phyloP scores from a whole-genome alignment of 1,284 basidiomycete species.

The Fomitopsis palustris region DNA sequence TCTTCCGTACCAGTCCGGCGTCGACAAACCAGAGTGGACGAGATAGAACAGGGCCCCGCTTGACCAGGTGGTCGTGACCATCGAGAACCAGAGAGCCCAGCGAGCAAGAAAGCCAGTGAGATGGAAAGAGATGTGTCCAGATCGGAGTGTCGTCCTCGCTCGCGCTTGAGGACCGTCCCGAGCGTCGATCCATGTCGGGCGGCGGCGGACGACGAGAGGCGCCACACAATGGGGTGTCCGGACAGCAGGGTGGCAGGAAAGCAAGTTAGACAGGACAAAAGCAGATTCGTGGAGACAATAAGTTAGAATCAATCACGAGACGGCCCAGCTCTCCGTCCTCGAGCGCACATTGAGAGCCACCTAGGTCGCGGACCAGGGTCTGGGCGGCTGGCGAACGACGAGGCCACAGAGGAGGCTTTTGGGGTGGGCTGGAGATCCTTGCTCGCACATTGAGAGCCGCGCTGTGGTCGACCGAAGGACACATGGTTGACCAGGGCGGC shows the following conservation, averaged over 20 bases:
- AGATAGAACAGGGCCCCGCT: too few species aligned
- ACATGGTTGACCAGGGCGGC: neutral
- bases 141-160: neutral
- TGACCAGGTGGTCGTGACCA: too few species aligned
- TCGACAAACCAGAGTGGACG: too few species aligned
- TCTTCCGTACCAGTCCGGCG: too few species aligned
- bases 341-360: slow-evolving; percentile 1
- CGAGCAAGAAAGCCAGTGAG: too few species aligned
- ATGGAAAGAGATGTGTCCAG: neutral
- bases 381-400: neutral
- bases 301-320: neutral
- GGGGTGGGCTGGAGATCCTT: neutral
- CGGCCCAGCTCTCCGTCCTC: neutral
- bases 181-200: neutral
- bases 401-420: neutral
- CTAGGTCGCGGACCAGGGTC: neutral
- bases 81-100: too few species aligned
- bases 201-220: neutral
- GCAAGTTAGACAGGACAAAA: neutral
- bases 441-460: neutral
- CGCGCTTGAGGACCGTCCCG: neutral
- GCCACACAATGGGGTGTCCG: neutral
- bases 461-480: neutral
- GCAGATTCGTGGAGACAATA: too few species aligned
- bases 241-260: neutral